Conservation (phyloP, 176 grass and related monocot genomes). For the Eremochloa ophiuroides region DNA sequence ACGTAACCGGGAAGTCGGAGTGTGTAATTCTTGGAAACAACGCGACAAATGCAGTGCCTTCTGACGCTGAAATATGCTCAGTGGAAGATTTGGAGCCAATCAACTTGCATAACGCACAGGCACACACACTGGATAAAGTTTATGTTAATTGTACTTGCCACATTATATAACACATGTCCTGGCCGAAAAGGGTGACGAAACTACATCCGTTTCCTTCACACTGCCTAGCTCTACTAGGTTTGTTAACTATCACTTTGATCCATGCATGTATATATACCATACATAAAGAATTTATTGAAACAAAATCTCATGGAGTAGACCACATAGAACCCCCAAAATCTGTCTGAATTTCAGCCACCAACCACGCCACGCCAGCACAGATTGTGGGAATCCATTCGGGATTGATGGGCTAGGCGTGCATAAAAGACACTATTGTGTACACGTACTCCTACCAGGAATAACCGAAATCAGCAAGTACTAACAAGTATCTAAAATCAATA, state of each 20-base stretch:
- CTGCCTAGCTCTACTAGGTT: background rate
- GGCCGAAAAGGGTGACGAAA: background rate
- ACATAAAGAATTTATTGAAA: no score
- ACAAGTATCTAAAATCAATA: no score
- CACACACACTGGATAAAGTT: background rate
- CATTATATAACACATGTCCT: background rate
- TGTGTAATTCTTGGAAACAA: slow-evolving; percentile 8
- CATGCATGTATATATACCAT: background rate
- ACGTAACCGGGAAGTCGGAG: slow-evolving; percentile 36
- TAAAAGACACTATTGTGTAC: no score
- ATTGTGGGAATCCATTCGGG: no score
- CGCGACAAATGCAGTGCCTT: slow-evolving; percentile 33
- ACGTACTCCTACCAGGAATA: no score
- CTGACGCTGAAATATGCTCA: slow-evolving; percentile 20
- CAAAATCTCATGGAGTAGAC: background rate
- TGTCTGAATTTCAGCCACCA: background rate
- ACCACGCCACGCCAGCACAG: no score
- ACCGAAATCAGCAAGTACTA: no score
- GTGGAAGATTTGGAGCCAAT: background rate
- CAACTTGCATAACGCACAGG: slow-evolving; percentile 1
- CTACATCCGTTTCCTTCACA: background rate
- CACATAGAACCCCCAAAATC: background rate
- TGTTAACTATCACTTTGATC: background rate
- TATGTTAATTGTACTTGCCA: background rate
- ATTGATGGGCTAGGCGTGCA: no score